phyloP scores from a whole-genome alignment of 1,284 basidiomycete genomes.

The Ceratobasidium papillatum region DNA sequence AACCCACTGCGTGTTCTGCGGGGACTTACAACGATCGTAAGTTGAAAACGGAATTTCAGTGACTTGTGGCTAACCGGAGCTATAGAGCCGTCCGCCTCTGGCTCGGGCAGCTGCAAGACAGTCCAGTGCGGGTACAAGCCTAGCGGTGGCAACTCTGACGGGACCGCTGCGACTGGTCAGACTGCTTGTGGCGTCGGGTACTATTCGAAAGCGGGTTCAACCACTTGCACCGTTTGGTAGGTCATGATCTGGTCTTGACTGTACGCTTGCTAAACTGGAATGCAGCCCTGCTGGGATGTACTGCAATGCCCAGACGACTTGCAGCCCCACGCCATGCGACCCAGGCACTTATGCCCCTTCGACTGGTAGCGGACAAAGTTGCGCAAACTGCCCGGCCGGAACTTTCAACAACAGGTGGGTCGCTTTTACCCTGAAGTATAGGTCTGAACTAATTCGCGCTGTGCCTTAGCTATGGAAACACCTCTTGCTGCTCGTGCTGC shows the following conservation, averaged over 20 bases:
- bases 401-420: conserved; percentile 13
- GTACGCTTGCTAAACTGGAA: not conserved
- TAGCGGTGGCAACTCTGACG: not conserved
- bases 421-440: not conserved
- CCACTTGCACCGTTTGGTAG: conserved; percentile 11
- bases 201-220: not conserved
- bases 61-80: not conserved
- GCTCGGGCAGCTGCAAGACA: not conserved
- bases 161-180: conserved; percentile 4
- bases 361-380: not conserved
- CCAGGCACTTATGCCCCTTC: not conserved
- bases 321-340: conserved; percentile 1
- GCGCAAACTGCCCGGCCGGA: conserved; percentile 3
- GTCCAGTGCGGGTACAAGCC: conserved; percentile 4
- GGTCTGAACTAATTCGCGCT: not conserved
- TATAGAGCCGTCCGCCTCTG: not conserved
- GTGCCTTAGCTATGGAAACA: conserved; percentile 4
- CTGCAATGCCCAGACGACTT: not conserved
- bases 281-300: conserved; percentile 1
- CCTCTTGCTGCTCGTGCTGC: conserved; percentile 7
- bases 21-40: conserved; percentile 15
- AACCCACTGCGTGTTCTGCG: not conserved
- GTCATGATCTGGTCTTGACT: not conserved
- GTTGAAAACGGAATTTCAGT: not conserved
- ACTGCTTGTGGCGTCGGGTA: not conserved